Base-by-base conservation (phyloP, 2,329 filamentous ascomycete genomes). In the Xylariomycetidae sp. region DNA sequence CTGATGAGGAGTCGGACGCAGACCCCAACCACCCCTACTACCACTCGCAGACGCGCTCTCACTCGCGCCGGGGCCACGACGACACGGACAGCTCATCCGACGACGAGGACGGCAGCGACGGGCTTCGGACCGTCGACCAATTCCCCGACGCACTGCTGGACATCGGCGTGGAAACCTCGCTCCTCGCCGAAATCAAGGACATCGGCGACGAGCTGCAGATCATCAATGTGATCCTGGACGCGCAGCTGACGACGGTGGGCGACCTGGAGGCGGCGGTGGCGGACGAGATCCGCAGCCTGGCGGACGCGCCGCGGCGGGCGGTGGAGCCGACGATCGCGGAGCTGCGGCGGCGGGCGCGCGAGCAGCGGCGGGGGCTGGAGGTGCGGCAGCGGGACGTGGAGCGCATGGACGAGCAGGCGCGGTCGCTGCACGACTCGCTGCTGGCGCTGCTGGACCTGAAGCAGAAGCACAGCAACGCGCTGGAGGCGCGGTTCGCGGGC, bases 171-270 rank as follows among this genome's bases (percentile, higher is more conserved):
- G 76, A 82, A 49, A 80, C 76, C 0, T 65, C 72, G 31, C 61
- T 82, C 1, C 61, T 82, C 1, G 67, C 73, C 1, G 77, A 82
- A 45, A 74, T 74, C 29, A 82, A 82, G 49, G 78, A 83, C 46
- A 80, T 82, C 33, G 69, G 75, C 14, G 78, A 83, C 46, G 77
- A 83, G 53, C 66, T 82, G 14, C 74, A 74, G 47, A 82, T 82
- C 58, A 70, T 83, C 19, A 54, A 52, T 4, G 69, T 68, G 33
- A 64, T 76, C 0, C 55, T 76, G 2, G 61, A 67, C 29, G 61
- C 71, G 20, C 72, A 76, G 42, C 48, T 60, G 4, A 53, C 58
- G 19, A 63, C 72, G 0, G 54, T 74, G 2, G 56, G 52, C 2
- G 65, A 72, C 28, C 63, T 76, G 17, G 63, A 67, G 35, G 48